Evolutionary conservation across 164 flowering plant species (phyloP), one percentile per base, ranked within the genome.

Genomic region (Nymphaea colorata): DNA sequence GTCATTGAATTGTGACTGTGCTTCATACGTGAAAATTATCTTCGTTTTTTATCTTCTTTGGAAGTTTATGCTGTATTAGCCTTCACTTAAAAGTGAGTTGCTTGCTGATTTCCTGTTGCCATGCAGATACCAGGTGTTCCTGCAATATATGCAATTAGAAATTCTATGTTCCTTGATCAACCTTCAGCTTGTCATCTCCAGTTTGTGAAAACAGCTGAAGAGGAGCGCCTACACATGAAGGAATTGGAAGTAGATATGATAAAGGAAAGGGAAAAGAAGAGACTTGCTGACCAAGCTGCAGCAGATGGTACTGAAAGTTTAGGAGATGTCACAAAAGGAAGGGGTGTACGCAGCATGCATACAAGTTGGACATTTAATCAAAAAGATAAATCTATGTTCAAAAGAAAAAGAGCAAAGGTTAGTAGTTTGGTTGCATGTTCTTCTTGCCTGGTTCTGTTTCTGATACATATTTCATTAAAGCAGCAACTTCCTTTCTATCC

Each of bases 121-220:
- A 8, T 74, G 73, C 82, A 94, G 99, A 71, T 85, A 64, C 93
- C 98, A 18, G 90, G 90, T 74, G 97, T 90, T 6, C 99, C 99
- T 65, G 64, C 84, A 42, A 73, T 92, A 62, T 90, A 62, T 80
- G 94, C 83, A 63, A 76, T 87, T 47, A 79, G 88, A 70, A 87
- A 86, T 63, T 82, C 96, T 17, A 78, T 95, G 64, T 73, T 83
- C 61, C 80, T 95, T 66, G 96, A 90, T 69, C 82, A 77, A 64
- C 94, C 90, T 43, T 90, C 99, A 43, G 65, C 71, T 43, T 73
- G 62, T 69, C 93, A 92, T 65, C 90, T 78, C 10, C 77, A 85
- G 41, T 82, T 80, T 81, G 90, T 77, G 61, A 86, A 80, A 74
- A 55, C 78, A 43, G 69, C 79, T 63, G 97, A 90, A 77, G 88